Evolutionary conservation across 139 green algal genomes (phyloP).

Genomic region (Protoeuglena noctilucae): DNA sequence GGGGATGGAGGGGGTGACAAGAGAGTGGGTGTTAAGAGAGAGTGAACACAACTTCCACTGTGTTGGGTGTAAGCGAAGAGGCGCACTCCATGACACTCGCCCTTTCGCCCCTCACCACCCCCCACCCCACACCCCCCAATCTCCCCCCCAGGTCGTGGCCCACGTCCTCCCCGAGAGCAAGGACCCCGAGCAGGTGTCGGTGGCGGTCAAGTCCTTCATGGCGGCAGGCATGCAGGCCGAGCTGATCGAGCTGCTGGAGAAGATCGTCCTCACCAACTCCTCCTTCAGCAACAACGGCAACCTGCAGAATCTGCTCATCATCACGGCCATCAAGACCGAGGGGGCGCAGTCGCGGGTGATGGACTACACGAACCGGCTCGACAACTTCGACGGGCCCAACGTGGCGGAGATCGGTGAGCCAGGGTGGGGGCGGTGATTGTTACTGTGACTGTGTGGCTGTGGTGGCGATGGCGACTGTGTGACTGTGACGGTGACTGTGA

Average conservation of each 20-base stretch:
- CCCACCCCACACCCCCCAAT: not conserved
- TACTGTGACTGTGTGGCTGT: too few relatives aligned
- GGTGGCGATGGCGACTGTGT: too few relatives aligned
- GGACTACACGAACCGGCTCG: constrained; percentile 92
- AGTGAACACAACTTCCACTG: constrained; percentile 8
- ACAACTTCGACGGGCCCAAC: constrained; percentile 93
- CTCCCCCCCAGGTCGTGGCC: constrained; percentile 76
- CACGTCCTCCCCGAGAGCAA: constrained; percentile 93
- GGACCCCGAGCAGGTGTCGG: constrained; percentile 93
- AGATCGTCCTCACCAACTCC: constrained; percentile 97
- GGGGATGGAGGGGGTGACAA: not conserved
- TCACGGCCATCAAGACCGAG: constrained; percentile 95
- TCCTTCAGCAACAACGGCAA: constrained; percentile 97
- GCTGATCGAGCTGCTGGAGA: constrained; percentile 99
- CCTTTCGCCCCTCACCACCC: constrained; percentile 12
- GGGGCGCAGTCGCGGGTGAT: constrained; percentile 61
- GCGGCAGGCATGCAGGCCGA: constrained; percentile 79
- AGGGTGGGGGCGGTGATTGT: too few relatives aligned
- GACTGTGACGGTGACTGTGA: too few relatives aligned
- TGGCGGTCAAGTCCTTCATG: constrained; percentile 99
- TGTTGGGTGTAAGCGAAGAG: too few relatives aligned
- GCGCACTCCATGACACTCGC: too few relatives aligned
- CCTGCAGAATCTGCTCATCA: constrained; percentile 96
- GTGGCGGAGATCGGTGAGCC: constrained; percentile 62
- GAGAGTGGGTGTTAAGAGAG: constrained; percentile 1